Percentiles rank a stretch among this genome's conserved stretches.
These are phyloP conservation scores for Colletotrichum sublineola DNA, from an alignment of 2,329 filamentous ascomycete species.

Conservation along the genomic window DNA sequence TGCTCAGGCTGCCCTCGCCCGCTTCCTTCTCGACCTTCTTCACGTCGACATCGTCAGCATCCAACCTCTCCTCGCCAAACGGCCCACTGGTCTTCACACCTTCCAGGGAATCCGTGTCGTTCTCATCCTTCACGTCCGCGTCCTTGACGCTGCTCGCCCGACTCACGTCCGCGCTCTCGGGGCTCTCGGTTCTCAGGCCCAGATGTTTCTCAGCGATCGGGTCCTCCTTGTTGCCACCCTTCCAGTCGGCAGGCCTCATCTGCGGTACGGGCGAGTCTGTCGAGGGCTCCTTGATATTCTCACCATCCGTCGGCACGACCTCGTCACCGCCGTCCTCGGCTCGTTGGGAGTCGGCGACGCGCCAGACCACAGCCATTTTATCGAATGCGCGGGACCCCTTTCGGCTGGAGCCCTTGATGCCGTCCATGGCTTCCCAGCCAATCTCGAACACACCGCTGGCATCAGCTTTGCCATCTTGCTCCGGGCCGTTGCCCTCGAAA, in stretches of 20 bases:
- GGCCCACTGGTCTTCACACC: constrained; percentile 55
- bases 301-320: constrained; percentile 42
- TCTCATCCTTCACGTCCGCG: constrained; percentile 43
- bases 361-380: constrained; percentile 88
- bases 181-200: constrained; percentile 75
- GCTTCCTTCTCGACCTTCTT: constrained; percentile 14
- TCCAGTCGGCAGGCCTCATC: constrained; percentile 80
- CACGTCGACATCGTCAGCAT: constrained; percentile 32
- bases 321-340: constrained; percentile 46
- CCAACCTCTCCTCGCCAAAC: constrained; percentile 50
- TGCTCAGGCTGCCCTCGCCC: neutral
- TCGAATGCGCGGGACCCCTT: constrained; percentile 89
- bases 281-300: constrained; percentile 70
- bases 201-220: constrained; percentile 71
- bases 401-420: constrained; percentile 88
- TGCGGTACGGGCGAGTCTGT: constrained; percentile 79
- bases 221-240: constrained; percentile 65
- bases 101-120: constrained; percentile 46
- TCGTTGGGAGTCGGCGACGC: constrained; percentile 50
- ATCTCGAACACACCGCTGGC: constrained; percentile 74
- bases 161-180: constrained; percentile 76
- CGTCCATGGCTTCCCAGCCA: constrained; percentile 82
- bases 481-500: constrained; percentile 86
- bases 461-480: constrained; percentile 74
- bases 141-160: constrained; percentile 77